phyloP scores from a whole-genome alignment of 2,329 filamentous ascomycete species.

The Exophiala aquamarina region DNA sequence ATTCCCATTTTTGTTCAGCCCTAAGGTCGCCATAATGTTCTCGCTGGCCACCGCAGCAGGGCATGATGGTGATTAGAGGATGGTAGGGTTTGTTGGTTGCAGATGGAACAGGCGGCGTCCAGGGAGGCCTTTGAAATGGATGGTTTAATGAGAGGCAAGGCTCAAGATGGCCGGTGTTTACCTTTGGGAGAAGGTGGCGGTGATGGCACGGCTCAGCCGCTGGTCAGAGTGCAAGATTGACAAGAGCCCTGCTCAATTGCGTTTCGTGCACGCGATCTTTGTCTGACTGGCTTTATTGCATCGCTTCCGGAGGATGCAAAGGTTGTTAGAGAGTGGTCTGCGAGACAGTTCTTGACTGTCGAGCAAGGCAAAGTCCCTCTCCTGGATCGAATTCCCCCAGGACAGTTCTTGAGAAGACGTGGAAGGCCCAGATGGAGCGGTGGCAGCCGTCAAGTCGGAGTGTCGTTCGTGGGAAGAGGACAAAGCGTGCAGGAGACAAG shows the following conservation, averaged over 20 bases:
- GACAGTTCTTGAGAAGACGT: not conserved
- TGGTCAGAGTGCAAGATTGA: constrained; percentile 11
- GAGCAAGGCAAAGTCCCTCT: not conserved
- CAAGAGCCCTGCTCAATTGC: constrained; percentile 30
- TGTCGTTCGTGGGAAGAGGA: not conserved
- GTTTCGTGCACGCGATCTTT: constrained; percentile 4
- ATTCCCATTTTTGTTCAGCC: constrained; percentile 92
- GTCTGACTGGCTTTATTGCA: constrained; percentile 20
- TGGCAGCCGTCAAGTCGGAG: constrained; percentile 5
- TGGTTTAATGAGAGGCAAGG: constrained; percentile 10
- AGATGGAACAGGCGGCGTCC: constrained; percentile 16
- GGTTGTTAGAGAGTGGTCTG: not conserved
- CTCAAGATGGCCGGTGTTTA: constrained; percentile 9
- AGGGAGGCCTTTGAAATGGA: constrained; percentile 18
- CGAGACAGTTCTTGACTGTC: not conserved
- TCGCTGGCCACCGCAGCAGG: constrained; percentile 60
- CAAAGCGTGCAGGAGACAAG: not conserved
- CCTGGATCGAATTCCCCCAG: not conserved
- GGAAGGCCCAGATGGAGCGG: not conserved
- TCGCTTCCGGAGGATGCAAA: constrained; percentile 8
- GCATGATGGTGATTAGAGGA: constrained; percentile 53
- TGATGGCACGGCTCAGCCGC: constrained; percentile 26
- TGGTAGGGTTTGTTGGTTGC: not conserved
- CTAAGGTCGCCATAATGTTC: constrained; percentile 64
- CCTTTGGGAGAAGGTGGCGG: not conserved